A percentile compares a stretch with the other conserved stretches of the same genome.
phyloP scores from a whole-genome alignment of 441 rosid species.

The Dalechampia spathulata region DNA sequence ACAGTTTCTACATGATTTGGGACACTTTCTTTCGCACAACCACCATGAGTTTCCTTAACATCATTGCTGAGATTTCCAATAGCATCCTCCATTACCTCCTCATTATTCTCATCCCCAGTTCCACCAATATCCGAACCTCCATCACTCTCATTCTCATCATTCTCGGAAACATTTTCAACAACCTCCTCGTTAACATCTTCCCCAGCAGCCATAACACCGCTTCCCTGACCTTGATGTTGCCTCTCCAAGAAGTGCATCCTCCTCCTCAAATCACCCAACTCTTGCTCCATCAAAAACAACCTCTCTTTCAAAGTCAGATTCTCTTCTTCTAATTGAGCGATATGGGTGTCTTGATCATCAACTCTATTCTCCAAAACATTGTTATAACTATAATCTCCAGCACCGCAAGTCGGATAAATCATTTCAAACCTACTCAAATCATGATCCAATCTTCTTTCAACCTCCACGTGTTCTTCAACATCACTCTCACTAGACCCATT shows the following conservation, averaged over 20 bases:
- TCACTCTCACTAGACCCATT: slow-evolving; percentile 91
- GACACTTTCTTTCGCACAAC: slow-evolving; percentile 30
- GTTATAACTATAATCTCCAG: slow-evolving; percentile 52
- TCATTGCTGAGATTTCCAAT: slow-evolving; percentile 9
- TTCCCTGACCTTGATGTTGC: slow-evolving; percentile 26
- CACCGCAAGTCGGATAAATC: slow-evolving; percentile 68
- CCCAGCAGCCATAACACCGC: slow-evolving; percentile 20
- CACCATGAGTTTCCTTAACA: slow-evolving; percentile 24
- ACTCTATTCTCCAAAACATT: slow-evolving; percentile 88
- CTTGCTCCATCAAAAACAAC: slow-evolving; percentile 88
- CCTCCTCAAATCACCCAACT: slow-evolving; percentile 72
- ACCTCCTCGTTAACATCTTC: slow-evolving; percentile 77
- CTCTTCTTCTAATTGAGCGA: slow-evolving; percentile 89
- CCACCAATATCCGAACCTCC: slow-evolving; percentile 56
- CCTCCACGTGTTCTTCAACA: slow-evolving; percentile 94
- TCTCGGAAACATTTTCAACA: slow-evolving; percentile 67
- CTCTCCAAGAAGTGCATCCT: slow-evolving; percentile 82
- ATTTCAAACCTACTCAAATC: slow-evolving; percentile 96
- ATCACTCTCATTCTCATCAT: slow-evolving; percentile 52
- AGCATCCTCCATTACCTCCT: slow-evolving; percentile 19
- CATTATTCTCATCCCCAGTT: slow-evolving; percentile 22
- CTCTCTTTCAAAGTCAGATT: slow-evolving; percentile 84
- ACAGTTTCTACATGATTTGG: slow-evolving; percentile 10
- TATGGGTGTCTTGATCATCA: slow-evolving; percentile 92
- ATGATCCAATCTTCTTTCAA: slow-evolving; percentile 90